These are phyloP conservation scores for Dactylellina cionopaga DNA, from an alignment of 2,329 filamentous ascomycete genomes.

Conservation along the genomic window DNA sequence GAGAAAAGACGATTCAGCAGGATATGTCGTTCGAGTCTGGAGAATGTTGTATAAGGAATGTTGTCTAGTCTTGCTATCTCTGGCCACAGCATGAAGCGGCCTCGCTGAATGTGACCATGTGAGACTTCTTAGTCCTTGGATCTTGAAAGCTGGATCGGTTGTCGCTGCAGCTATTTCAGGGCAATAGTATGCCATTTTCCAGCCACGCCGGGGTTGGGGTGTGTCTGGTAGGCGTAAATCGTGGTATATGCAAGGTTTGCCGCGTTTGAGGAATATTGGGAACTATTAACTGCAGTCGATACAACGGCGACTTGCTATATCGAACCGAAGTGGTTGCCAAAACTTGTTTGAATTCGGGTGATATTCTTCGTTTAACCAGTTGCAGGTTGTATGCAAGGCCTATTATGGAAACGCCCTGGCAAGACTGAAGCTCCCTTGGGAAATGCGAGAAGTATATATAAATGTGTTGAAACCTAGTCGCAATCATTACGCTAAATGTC, in stretches of 20 bases:
- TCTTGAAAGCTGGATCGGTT: constrained; percentile 52
- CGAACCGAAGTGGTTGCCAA: constrained; percentile 40
- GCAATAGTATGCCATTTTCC: constrained; percentile 52
- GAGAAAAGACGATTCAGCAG: constrained; percentile 42
- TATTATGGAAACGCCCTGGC: constrained; percentile 9
- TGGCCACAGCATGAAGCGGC: constrained; percentile 41
- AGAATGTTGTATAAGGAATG: constrained; percentile 52
- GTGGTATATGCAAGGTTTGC: constrained; percentile 51
- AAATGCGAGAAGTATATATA: constrained; percentile 16
- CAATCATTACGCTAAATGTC: constrained; percentile 17
- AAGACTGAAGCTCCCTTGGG: constrained; percentile 9
- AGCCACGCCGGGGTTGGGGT: constrained; percentile 17
- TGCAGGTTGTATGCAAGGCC: constrained; percentile 23
- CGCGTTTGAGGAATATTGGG: constrained; percentile 38
- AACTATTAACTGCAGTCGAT: constrained; percentile 50
- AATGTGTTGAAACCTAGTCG: constrained; percentile 31
- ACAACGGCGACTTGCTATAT: constrained; percentile 51
- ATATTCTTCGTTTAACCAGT: constrained; percentile 34
- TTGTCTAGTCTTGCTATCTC: constrained; percentile 48
- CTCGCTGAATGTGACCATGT: constrained; percentile 52
- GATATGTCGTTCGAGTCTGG: constrained; percentile 38
- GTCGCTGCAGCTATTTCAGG: constrained; percentile 52
- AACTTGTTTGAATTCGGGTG: constrained; percentile 29
- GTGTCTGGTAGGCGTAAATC: constrained; percentile 24
- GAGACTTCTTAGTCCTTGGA: constrained; percentile 52